A percentile compares a stretch with the other conserved stretches of the same genome.
Evolutionary conservation across 2,329 filamentous ascomycete species (phyloP).

Genomic region (Ophiostoma ulmi): DNA sequence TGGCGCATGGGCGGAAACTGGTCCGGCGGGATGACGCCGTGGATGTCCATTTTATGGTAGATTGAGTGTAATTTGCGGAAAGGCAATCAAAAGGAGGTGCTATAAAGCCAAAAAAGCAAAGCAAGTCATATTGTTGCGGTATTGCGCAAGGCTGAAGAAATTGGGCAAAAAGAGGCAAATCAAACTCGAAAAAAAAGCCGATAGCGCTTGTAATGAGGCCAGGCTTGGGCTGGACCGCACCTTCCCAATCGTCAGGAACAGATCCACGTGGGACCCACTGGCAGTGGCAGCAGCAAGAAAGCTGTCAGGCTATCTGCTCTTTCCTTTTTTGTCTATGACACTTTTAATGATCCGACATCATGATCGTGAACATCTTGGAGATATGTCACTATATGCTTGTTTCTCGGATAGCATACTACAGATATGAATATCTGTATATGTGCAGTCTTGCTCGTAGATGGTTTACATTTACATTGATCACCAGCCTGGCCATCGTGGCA

Average conservation of each 20-base stretch:
- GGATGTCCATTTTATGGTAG: constrained; percentile 3
- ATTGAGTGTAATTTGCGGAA: neutral
- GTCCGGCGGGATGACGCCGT: constrained; percentile 30
- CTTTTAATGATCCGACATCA: neutral
- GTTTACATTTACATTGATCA: too few species aligned
- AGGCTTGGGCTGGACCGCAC: neutral
- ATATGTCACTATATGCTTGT: neutral
- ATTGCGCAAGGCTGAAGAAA: neutral
- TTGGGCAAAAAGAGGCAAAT: constrained; percentile 1
- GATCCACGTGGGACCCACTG: constrained; percentile 4
- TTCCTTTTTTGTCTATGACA: neutral
- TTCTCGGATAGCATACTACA: too few species aligned
- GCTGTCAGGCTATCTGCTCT: neutral
- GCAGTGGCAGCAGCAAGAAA: neutral
- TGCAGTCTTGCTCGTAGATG: too few species aligned
- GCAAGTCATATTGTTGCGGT: neutral
- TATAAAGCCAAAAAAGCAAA: neutral
- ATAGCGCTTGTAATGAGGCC: neutral
- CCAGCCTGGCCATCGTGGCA: too few species aligned
- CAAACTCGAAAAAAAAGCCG: neutral
- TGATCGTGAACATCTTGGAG: neutral
- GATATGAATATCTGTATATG: too few species aligned
- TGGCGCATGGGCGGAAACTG: constrained; percentile 82
- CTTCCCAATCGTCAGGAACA: constrained; percentile 2
- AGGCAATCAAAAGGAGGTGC: neutral